Evolutionary conservation across 768 basidiomycete species (phyloP), one percentile per base, ranked within the genome.

Genomic region (Leccinum arenicola): DNA sequence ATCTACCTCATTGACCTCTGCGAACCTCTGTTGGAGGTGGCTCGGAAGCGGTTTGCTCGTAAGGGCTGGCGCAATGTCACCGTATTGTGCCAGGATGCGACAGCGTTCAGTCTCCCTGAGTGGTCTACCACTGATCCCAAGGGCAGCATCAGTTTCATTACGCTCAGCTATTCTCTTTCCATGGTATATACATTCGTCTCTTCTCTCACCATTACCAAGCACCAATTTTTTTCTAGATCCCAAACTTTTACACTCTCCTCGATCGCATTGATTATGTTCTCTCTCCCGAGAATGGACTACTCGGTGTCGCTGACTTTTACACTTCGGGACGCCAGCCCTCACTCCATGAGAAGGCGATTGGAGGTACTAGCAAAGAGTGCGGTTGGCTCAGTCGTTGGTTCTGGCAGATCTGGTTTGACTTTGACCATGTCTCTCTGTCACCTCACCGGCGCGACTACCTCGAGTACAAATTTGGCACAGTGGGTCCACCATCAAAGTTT

Each of bases 391-490:
- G 80, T n/a, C 78, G 87, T 4, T 84, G 85, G 84, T 91, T 91
- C 75, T 90, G 88, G 88, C 84, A 87, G 63, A 85, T 86, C 47
- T 89, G 85, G 85, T 83, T 82, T 62, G 80, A 82, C 60, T 82
- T 82, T 60, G 82, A 82, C 62, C 78, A 80, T 64, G 79, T 85
- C 36, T 82, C 78, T 15, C 70, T 83, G 9, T 79, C 80, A 23
- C 82, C 84, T 8, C 81, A 83, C 27, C 74, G 88, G 35, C 78
- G 87, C 19, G 83, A 86, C 54, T 91, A 91, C 70, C 78, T 91
- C 35, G 89, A 92, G 70, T 88, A 90, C 72, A 83, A 83, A 58
- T 90, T 90, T 72, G 88, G 88, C 43, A 90, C 89, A 27, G 83
- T 87, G 49, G 19, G 77, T 74, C 19, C 21, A 14, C 11, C 40